A percentile compares a stretch with the other conserved stretches of the same genome.
phyloP scores from a whole-genome alignment of 805 yeast genomes.

The Novakomyces olei region DNA sequence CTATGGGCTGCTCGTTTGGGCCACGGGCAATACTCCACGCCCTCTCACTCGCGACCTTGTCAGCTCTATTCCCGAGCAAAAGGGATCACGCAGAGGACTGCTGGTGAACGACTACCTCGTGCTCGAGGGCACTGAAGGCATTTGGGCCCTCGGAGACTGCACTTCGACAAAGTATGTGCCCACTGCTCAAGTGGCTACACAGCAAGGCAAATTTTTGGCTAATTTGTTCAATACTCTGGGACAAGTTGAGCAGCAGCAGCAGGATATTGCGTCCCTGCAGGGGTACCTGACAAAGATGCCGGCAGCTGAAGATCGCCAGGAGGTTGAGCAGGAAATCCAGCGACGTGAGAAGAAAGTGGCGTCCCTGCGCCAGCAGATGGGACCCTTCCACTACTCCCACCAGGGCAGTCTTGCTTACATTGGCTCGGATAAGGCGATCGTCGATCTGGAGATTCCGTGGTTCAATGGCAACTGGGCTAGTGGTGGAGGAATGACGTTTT shows the following conservation, averaged over 20 bases:
- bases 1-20: constrained; percentile 89
- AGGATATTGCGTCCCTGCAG: constrained; percentile 20
- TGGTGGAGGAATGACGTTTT: constrained; percentile 67
- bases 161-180: constrained; percentile 77
- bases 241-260: constrained; percentile 15
- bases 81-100: constrained; percentile 75
- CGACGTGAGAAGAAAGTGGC: constrained; percentile 25
- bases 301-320: constrained; percentile 15
- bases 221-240: constrained; percentile 27
- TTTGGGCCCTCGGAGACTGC: constrained; percentile 88
- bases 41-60: constrained; percentile 46
- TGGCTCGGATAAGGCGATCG: constrained; percentile 79
- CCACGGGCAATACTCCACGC: constrained; percentile 88
- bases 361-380: constrained; percentile 16
- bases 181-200: constrained; percentile 94
- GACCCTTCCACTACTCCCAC: constrained; percentile 59
- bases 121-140: constrained; percentile 61
- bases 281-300: constrained; percentile 15
- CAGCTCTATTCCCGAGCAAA: constrained; percentile 41
- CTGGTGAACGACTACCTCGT: constrained; percentile 62
- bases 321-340: constrained; percentile 24
- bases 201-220: constrained; percentile 71
- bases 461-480: constrained; percentile 42
- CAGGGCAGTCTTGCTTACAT: constrained; percentile 88
- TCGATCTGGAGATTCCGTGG: constrained; percentile 35